phyloP scores from a whole-genome alignment of 306 rosid genomes.

The Cucumis hystrix region DNA sequence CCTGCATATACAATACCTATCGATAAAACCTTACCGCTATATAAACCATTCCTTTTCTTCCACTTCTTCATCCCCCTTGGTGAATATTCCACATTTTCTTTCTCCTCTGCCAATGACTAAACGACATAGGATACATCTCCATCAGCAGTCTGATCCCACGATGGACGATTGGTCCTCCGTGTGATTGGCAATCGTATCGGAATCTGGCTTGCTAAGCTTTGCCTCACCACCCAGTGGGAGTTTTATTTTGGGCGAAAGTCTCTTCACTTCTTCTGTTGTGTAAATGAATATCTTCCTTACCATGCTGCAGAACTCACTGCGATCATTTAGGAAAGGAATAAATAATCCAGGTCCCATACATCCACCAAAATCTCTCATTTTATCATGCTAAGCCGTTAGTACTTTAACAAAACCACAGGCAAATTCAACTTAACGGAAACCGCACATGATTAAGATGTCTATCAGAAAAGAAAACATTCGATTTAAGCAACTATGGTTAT shows the following conservation, averaged over 20 bases:
- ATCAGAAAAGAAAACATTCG: background rate
- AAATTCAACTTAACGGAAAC: background rate
- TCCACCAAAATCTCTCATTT: background rate
- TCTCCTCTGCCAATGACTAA: background rate
- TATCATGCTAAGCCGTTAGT: background rate
- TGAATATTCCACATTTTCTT: slow-evolving; percentile 1
- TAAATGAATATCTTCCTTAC: slow-evolving; percentile 90
- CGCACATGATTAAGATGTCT: background rate
- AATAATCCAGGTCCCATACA: background rate
- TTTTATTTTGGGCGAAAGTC: slow-evolving; percentile 69
- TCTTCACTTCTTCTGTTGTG: slow-evolving; percentile 81
- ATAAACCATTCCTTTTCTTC: background rate
- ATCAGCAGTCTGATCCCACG: slow-evolving; percentile 56
- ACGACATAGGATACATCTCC: background rate
- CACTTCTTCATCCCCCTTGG: background rate
- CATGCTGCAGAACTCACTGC: slow-evolving; percentile 89
- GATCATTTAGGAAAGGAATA: slow-evolving; percentile 2
- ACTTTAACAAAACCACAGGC: background rate
- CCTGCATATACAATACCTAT: background rate
- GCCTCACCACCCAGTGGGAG: slow-evolving; percentile 39
- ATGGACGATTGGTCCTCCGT: slow-evolving; percentile 65
- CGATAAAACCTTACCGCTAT: background rate
- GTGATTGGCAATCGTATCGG: slow-evolving; percentile 46
- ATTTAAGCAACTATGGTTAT: background rate
- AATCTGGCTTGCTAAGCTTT: slow-evolving; percentile 49